phyloP scores from a whole-genome alignment of 352 stramenopile genomes.

The Pythium vanterpoolii region DNA sequence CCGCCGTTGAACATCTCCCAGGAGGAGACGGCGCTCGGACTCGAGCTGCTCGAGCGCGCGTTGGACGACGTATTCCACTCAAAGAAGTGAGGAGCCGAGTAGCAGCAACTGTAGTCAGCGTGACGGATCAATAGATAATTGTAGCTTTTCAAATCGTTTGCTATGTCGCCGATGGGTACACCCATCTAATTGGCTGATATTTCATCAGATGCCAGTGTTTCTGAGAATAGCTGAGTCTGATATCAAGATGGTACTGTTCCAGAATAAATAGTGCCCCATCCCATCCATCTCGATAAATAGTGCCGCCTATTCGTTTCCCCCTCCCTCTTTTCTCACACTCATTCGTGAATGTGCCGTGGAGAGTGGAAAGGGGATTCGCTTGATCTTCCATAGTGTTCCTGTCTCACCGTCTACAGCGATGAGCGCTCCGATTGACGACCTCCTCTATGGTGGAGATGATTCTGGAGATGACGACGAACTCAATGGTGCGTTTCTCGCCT shows the following conservation, averaged over 20 bases:
- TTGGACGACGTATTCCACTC: slow-evolving; percentile 39
- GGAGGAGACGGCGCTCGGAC: slow-evolving; percentile 47
- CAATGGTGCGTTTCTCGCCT: slow-evolving; percentile 36
- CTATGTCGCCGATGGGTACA: neutral
- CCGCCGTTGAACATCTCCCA: slow-evolving; percentile 85
- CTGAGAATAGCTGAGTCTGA: neutral
- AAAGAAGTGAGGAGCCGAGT: slow-evolving; percentile 4
- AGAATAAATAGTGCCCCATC: neutral
- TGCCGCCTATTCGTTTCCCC: neutral
- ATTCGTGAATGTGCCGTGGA: slow-evolving; percentile 27
- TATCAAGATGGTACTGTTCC: neutral
- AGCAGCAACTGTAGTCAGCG: neutral
- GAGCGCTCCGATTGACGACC: slow-evolving; percentile 82
- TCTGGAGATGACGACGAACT: slow-evolving; percentile 78
- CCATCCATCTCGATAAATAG: neutral
- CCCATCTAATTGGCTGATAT: neutral
- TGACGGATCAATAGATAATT: slow-evolving; percentile 1
- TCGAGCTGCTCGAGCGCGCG: slow-evolving; percentile 43
- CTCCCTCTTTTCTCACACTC: neutral
- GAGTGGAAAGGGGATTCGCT: neutral
- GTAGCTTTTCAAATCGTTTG: no score
- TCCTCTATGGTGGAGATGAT: slow-evolving; percentile 81
- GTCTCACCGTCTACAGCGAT: slow-evolving; percentile 27
- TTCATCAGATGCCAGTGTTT: neutral
- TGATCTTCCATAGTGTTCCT: neutral